Percentiles rank a stretch among this genome's conserved stretches.
phyloP scores from a whole-genome alignment of 2,329 filamentous ascomycete genomes.

The Fusarium sp. region DNA sequence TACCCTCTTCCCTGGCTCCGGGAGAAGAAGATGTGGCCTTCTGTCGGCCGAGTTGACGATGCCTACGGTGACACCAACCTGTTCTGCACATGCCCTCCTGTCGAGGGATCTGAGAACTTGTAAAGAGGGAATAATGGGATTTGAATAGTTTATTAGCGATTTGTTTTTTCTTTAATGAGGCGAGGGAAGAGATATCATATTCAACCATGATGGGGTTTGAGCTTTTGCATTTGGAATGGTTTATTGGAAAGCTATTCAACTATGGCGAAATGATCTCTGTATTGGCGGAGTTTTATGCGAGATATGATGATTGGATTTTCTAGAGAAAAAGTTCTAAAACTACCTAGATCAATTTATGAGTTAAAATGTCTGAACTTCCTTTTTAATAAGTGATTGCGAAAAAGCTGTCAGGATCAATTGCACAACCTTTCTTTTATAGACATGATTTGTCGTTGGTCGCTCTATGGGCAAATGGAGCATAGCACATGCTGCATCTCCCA shows the following conservation, averaged over 20 bases:
- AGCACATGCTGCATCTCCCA: no score
- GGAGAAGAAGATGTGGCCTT: conserved; percentile 99
- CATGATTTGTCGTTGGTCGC: no score
- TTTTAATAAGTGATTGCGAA: no score
- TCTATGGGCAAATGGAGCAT: no score
- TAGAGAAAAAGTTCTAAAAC: conserved; percentile 25
- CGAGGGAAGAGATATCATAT: conserved; percentile 36
- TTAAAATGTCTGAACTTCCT: no score
- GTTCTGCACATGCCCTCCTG: conserved; percentile 93
- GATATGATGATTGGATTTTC: conserved; percentile 11
- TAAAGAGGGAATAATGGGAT: conserved; percentile 32
- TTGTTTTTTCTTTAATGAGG: conserved; percentile 11
- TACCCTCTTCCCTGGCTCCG: conserved; percentile 84
- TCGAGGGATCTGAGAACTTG: conserved; percentile 66
- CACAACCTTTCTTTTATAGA: no score
- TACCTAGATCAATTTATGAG: conserved; percentile 11
- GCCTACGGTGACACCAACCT: conserved; percentile 92
- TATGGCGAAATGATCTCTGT: conserved; percentile 34
- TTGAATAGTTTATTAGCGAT: conserved; percentile 22
- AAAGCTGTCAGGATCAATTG: no score
- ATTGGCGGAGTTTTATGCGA: conserved; percentile 30
- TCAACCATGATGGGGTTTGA: conserved; percentile 38
- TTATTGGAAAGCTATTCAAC: conserved; percentile 37
- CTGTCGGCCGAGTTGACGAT: conserved; percentile 86
- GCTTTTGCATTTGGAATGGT: conserved; percentile 30